Base-by-base conservation (phyloP, 2,329 filamentous ascomycete genomes). In the Aspergillus neoniger region DNA sequence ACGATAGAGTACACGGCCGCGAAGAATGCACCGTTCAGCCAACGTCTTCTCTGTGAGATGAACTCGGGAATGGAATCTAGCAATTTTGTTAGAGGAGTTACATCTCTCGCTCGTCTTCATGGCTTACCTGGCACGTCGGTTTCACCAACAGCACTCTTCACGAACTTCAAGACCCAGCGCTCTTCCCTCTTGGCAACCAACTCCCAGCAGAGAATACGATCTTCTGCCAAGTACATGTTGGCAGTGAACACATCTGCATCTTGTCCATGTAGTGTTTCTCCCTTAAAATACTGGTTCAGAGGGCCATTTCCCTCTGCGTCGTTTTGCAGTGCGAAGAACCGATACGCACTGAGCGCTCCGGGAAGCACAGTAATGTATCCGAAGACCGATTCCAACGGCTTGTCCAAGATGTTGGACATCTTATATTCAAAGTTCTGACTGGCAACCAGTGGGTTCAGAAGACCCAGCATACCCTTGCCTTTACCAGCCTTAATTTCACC, bases 351-450 rank as follows among this genome's bases (percentile, higher is more conserved):
- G 55, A 99, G 85, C 0, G 95, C 95, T 77, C 95, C 96, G 0
- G 95, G 96, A 65, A 99, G 81, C 68, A 99, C 95, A 5, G 94
- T 98, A 68, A 99, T 99, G 74, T 98, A 99, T 2, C 95, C 95
- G 75, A 99, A 99, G 0, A 96, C 94, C 0, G 92, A 96, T 76
- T 99, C 95, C 2, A 99, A 82, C 0, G 95, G 95, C 77, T 99
- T 99, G 75, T 99, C 95, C 25, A 99, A 83, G 70, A 99, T 99
- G 70, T 99, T 99, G 43, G 92, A 96, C 92, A 99, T 97, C 78
- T 99, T 99, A 82, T 99, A 99, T 81, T 99, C 95, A 68, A 99
- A 99, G 75, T 99, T 99, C 71, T 99, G 95, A 49, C 92, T 96
- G 0, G 95, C 95, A 15, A 99, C 94, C 5, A 99, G 83, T 0